phyloP scores from a whole-genome alignment of 345 rosid species.

The Chamaenerion angustifolium region DNA sequence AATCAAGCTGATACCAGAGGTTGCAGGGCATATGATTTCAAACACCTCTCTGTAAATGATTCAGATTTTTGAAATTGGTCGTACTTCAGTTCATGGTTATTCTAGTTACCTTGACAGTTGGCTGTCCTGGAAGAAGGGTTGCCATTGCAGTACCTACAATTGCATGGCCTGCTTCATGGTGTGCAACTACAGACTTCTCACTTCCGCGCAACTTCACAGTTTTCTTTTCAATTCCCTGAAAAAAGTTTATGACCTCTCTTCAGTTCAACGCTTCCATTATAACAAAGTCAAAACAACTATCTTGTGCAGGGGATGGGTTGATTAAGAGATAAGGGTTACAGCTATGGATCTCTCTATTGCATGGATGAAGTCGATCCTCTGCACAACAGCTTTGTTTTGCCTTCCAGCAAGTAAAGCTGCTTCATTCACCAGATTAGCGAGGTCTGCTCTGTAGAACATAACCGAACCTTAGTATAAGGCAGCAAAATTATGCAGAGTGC shows the following conservation, averaged over 20 bases:
- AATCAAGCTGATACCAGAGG: too few relatives aligned
- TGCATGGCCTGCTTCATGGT: constrained; percentile 98
- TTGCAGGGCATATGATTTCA: too few relatives aligned
- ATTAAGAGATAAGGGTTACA: constrained; percentile 21
- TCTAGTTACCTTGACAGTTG: constrained; percentile 68
- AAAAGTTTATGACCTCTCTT: background rate
- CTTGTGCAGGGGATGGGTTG: too few relatives aligned
- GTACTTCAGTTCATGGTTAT: too few relatives aligned
- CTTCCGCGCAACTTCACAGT: constrained; percentile 68
- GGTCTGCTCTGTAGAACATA: constrained; percentile 71
- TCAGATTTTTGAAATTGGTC: too few relatives aligned
- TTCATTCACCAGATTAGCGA: constrained; percentile 93
- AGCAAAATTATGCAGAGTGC: background rate
- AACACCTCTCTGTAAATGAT: too few relatives aligned
- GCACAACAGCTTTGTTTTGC: constrained; percentile 56
- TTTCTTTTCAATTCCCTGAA: constrained; percentile 94
- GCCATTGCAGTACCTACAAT: constrained; percentile 97
- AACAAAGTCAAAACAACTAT: background rate
- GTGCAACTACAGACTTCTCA: constrained; percentile 93
- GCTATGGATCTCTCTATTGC: constrained; percentile 93
- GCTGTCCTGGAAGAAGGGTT: constrained; percentile 74
- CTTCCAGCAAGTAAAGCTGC: constrained; percentile 98
- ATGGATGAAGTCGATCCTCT: constrained; percentile 76
- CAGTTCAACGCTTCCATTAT: background rate
- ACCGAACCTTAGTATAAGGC: background rate